Evolutionary conservation across 78 protist genomes (phyloP).

Genomic region (Reticulomyxa filosa): DNA sequence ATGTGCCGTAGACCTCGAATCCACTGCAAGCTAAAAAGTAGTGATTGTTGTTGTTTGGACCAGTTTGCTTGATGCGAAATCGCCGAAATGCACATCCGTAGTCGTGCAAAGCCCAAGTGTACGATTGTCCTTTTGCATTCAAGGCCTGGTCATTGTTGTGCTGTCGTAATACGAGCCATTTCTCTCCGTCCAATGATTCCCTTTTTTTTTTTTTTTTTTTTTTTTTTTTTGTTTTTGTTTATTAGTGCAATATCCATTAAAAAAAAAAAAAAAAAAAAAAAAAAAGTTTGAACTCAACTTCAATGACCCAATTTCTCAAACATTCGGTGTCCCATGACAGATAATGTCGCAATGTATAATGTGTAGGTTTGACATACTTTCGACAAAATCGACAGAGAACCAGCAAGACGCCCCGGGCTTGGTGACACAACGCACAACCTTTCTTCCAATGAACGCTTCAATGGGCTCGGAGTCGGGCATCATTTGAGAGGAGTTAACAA

Average conservation of each 20-base stretch:
- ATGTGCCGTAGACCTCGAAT: conserved; percentile 9
- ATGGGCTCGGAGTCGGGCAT: neutral
- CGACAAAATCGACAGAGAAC: neutral
- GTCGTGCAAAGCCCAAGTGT: neutral
- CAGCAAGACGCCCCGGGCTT: neutral
- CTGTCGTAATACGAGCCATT: neutral
- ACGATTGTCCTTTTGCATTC: neutral
- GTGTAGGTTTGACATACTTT: neutral
- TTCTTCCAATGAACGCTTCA: neutral
- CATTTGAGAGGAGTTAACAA: neutral
- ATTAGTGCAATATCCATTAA: too few species aligned
- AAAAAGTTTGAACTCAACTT: too few species aligned
- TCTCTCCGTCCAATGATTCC: neutral
- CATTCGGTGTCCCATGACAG: neutral
- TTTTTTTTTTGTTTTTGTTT: too few species aligned
- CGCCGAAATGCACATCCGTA: neutral
- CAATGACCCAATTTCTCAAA: neutral
- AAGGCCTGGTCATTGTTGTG: neutral
- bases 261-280: too few species aligned
- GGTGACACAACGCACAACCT: neutral
- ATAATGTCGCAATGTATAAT: conserved; percentile 2
- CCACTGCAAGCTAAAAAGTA: conserved; percentile 1
- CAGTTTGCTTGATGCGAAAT: neutral
- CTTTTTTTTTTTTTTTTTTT: too few species aligned
- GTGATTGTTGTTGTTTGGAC: neutral